Evolutionary conservation across 2,329 filamentous ascomycete genomes (phyloP), one percentile per base, ranked within the genome.

Genomic region (Malbranchea cinnamomea): DNA sequence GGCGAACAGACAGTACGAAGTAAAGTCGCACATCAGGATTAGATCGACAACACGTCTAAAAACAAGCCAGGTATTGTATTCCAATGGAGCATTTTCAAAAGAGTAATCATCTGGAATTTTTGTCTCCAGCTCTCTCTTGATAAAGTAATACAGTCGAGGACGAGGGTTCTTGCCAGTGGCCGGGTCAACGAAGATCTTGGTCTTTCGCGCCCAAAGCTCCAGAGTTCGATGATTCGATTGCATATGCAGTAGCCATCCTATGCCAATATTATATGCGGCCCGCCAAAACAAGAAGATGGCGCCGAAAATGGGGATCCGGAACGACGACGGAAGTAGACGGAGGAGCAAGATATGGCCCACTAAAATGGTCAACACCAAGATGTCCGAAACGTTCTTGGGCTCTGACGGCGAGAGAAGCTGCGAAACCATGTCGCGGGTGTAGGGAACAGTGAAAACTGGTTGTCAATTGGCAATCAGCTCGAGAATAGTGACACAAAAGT

Each of bases 21-120:
- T 76, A 54, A 98, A 98, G 61, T 98, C 89, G 65, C 85, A 94
- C 84, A 98, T 93, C 49, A 98, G 65, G 51, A 95, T 94, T 53
- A 98, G 62, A 60, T 98, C 89, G 50, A 95, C 89, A 18, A 95
- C 71, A 45, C 89, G 77, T 43, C 89, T 78, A 62, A 98, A 98
- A 42, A 94, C 73, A 33, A 98, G 70, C 89, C 89, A 98, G 23
- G 89, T 93, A 61, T 98, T 98, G 69, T 95, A 98, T 67, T 98
- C 89, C 53, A 95, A 66, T 10, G 89, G 89, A 0, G 87, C 87
- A 44, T 80, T 71, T 45, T 92, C 85, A 49, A 98, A 93, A 40
- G 76, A 74, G 62, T 95, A 98, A 60, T 98, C 84, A 47, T 79
- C 69, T 3, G 81, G 78, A 38, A 98, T 92, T 60, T 98, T 95